Evolutionary conservation across 768 basidiomycete species (phyloP).

Genomic region (Boletus patriciae): DNA sequence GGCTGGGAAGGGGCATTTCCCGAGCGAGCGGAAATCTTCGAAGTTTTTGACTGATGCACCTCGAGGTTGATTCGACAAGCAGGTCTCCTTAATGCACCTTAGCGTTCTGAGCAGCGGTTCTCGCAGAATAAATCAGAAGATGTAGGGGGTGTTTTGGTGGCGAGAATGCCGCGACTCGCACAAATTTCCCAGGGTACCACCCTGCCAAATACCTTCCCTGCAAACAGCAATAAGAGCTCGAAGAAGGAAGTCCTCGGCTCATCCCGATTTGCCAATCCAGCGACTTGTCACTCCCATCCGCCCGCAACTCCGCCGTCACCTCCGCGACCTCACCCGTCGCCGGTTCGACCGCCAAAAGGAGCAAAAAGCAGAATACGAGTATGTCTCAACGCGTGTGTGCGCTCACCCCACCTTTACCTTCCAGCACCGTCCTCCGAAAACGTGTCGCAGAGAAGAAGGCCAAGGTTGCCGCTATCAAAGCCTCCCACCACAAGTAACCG

Average conservation of each 20-base stretch:
- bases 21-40: too few relatives aligned
- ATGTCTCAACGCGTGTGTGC: slow-evolving; percentile 23
- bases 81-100: too few relatives aligned
- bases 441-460: slow-evolving; percentile 92
- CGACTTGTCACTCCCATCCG: slow-evolving; percentile 93
- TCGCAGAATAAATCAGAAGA: too few relatives aligned
- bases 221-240: too few relatives aligned
- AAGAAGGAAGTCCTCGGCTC: too few relatives aligned
- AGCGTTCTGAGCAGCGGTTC: background rate
- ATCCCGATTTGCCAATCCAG: slow-evolving; percentile 57
- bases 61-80: too few relatives aligned
- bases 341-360: slow-evolving; percentile 91
- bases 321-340: slow-evolving; percentile 84
- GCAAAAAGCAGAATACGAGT: slow-evolving; percentile 94
- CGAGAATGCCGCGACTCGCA: too few relatives aligned
- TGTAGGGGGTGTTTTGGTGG: too few relatives aligned
- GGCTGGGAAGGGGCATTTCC: too few relatives aligned
- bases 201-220: too few relatives aligned
- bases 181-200: too few relatives aligned
- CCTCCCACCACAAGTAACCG: slow-evolving; percentile 74
- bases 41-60: too few relatives aligned
- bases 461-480: slow-evolving; percentile 85
- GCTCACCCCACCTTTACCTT: background rate
- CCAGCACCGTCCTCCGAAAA: slow-evolving; percentile 74
- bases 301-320: slow-evolving; percentile 94